Percentiles rank a stretch among this genome's conserved stretches.
phyloP scores from a whole-genome alignment of 768 basidiomycete species.

The Gymnopilus dilepis region DNA sequence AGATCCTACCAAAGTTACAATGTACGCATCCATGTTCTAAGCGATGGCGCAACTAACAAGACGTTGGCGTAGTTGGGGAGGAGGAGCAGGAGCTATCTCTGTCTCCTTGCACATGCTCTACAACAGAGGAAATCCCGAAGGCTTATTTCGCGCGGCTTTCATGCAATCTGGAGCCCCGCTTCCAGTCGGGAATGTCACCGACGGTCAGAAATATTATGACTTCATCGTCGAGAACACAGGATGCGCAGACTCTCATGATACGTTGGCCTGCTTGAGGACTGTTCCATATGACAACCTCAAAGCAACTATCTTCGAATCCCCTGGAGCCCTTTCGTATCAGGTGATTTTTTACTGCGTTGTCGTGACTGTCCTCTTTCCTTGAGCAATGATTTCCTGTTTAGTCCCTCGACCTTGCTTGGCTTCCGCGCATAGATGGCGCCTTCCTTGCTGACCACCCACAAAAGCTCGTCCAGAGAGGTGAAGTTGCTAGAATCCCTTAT shows the following conservation, averaged over 20 bases:
- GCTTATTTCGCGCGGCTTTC: slow-evolving; percentile 41
- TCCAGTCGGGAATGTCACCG: slow-evolving; percentile 28
- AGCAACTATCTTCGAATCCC: slow-evolving; percentile 48
- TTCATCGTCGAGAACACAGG: slow-evolving; percentile 46
- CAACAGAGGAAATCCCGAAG: slow-evolving; percentile 35
- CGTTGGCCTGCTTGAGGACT: slow-evolving; percentile 49
- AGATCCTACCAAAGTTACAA: slow-evolving; percentile 50
- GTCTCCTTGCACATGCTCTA: slow-evolving; percentile 43
- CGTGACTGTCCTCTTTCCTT: slow-evolving; percentile 36
- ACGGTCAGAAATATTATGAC: slow-evolving; percentile 47
- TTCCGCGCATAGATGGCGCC: slow-evolving; percentile 43
- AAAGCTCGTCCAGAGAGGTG: slow-evolving; percentile 38
- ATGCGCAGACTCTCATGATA: slow-evolving; percentile 45
- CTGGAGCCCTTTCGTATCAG: slow-evolving; percentile 37
- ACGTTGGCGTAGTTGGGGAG: slow-evolving; percentile 39
- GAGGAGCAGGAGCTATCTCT: slow-evolving; percentile 52
- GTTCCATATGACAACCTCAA: slow-evolving; percentile 44
- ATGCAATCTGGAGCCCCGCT: slow-evolving; percentile 34
- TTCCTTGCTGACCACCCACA: slow-evolving; percentile 41
- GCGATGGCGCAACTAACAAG: neutral
- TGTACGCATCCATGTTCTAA: slow-evolving; percentile 31
- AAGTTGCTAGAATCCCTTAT: slow-evolving; percentile 35
- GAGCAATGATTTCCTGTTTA: slow-evolving; percentile 5
- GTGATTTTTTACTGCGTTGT: slow-evolving; percentile 31
- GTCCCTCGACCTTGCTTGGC: slow-evolving; percentile 40